Conservation (phyloP, 2,329 filamentous ascomycete species). For the Ophiosphaerella narmari region DNA sequence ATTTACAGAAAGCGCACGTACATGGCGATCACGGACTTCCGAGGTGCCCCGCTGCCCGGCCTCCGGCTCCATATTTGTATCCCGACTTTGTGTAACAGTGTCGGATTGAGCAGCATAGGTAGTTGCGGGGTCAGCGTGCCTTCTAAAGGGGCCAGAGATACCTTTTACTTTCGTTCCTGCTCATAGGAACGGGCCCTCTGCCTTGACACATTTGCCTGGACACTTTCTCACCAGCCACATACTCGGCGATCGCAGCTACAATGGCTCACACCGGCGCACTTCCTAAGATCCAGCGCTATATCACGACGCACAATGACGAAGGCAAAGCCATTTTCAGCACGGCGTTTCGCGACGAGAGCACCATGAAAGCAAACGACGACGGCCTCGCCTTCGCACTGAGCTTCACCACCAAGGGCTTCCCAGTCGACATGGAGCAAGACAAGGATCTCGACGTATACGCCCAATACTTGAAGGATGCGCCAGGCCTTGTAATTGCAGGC, state of each 20-base stretch:
- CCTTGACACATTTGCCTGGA: too few species aligned
- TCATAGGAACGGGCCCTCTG: too few species aligned
- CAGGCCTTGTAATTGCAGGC: conserved; percentile 55
- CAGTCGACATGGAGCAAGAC: conserved; percentile 52
- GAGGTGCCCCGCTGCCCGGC: conserved; percentile 20
- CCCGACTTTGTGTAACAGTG: conserved; percentile 17
- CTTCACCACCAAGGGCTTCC: conserved; percentile 56
- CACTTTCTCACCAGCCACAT: too few species aligned
- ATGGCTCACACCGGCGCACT: conserved; percentile 41
- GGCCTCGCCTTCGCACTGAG: conserved; percentile 55
- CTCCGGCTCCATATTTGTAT: conserved; percentile 28
- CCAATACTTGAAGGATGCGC: conserved; percentile 49
- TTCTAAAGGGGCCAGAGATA: too few species aligned
- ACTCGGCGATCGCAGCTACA: not conserved
- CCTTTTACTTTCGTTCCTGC: too few species aligned
- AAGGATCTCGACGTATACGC: conserved; percentile 55
- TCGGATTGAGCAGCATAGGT: not conserved
- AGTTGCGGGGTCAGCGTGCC: too few species aligned
- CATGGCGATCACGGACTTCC: conserved; percentile 15
- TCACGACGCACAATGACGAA: conserved; percentile 43
- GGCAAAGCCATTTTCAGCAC: conserved; percentile 46
- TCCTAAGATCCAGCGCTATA: conserved; percentile 41
- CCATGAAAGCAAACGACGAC: conserved; percentile 47
- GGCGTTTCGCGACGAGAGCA: conserved; percentile 42
- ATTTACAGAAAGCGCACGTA: conserved; percentile 2